Conservation (phyloP, 305 asterid species). For the Rubia occidens region DNA sequence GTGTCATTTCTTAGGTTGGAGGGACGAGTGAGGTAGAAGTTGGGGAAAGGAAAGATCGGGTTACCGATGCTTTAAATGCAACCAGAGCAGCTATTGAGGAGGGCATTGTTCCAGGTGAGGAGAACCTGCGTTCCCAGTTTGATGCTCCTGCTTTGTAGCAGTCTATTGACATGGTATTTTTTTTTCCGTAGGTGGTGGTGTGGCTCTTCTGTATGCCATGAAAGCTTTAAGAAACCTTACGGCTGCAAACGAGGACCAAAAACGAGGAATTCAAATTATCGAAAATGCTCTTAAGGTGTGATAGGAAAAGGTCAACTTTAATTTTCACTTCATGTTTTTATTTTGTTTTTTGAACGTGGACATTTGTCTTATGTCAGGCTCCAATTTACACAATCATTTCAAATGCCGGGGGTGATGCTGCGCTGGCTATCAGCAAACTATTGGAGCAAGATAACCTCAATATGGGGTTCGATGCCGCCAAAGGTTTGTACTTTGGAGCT, state of each 20-base stretch:
- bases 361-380: constrained; percentile 40
- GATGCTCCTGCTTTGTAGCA: constrained; percentile 1
- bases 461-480: constrained; percentile 78
- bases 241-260: constrained; percentile 67
- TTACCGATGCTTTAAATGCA: constrained; percentile 84
- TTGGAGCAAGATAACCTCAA: constrained; percentile 66
- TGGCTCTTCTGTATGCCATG: constrained; percentile 71
- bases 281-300: constrained; percentile 77
- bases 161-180: background rate
- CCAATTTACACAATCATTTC: constrained; percentile 67
- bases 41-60: constrained; percentile 94
- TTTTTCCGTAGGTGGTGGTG: constrained; percentile 67
- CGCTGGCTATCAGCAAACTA: constrained; percentile 58
- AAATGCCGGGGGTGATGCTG: constrained; percentile 72
- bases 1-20: constrained; percentile 54
- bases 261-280: constrained; percentile 65
- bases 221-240: constrained; percentile 49
- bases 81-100: constrained; percentile 91
- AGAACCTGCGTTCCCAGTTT: constrained; percentile 6
- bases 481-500: constrained; percentile 38
- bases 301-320: constrained; percentile 3
- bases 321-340: constrained; percentile 8
- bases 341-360: constrained; percentile 19
- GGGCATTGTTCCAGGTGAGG: constrained; percentile 77
- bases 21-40: constrained; percentile 82